phyloP scores from a whole-genome alignment of 2,329 filamentous ascomycete species.

The Aspergillus proliferans region DNA sequence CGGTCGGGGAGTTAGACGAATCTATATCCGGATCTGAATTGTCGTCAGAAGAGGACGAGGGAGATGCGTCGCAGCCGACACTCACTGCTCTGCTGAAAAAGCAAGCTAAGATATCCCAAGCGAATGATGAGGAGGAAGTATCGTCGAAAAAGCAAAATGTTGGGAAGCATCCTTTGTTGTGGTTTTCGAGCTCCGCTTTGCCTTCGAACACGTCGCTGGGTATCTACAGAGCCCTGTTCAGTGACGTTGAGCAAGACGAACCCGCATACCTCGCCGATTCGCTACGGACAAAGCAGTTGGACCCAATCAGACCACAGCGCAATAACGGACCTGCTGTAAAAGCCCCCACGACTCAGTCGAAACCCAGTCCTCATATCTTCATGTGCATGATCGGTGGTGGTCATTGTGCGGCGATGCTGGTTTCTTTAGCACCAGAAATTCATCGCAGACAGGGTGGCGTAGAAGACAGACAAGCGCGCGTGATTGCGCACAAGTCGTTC shows the following conservation, averaged over 20 bases:
- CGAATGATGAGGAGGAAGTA: constrained; percentile 44
- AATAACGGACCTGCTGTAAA: constrained; percentile 30
- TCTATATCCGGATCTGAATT: constrained; percentile 76
- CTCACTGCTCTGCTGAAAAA: constrained; percentile 73
- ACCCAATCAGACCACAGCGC: constrained; percentile 47
- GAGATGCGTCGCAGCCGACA: constrained; percentile 42
- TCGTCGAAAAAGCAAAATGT: constrained; percentile 46
- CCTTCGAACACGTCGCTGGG: constrained; percentile 76
- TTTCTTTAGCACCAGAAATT: constrained; percentile 75
- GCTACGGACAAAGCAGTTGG: constrained; percentile 70
- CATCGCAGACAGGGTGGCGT: constrained; percentile 63
- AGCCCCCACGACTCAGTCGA: constrained; percentile 45
- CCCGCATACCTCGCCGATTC: constrained; percentile 58
- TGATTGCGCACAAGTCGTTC: constrained; percentile 94
- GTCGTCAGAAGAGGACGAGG: constrained; percentile 61
- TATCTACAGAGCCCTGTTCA: constrained; percentile 77
- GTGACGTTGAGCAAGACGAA: constrained; percentile 62
- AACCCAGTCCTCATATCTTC: constrained; percentile 82
- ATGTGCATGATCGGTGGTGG: constrained; percentile 98
- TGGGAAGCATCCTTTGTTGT: constrained; percentile 70
- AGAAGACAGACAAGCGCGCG: constrained; percentile 76
- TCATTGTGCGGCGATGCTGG: constrained; percentile 94
- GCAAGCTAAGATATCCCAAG: constrained; percentile 64
- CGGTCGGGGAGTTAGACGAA: constrained; percentile 81
- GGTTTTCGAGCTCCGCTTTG: constrained; percentile 72